Percentiles rank a stretch among this genome's conserved stretches.
Evolutionary conservation across 495 filamentous ascomycete species (phyloP).

Genomic region (Trichoderma asperelloides): DNA sequence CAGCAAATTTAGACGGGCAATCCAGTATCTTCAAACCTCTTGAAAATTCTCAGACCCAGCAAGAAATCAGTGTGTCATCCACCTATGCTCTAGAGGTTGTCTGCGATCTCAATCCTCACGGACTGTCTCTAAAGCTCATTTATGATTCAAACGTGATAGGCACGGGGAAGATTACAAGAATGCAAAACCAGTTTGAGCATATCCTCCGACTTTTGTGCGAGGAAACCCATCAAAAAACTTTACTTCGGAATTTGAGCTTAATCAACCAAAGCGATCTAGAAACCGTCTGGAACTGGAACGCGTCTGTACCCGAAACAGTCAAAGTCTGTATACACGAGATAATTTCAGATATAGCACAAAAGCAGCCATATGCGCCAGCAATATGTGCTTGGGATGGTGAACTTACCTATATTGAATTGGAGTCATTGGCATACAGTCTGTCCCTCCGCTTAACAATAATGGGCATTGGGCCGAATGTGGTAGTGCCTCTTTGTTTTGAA

Average conservation of each 20-base stretch:
- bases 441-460: conserved; percentile 29
- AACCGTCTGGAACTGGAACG: neutral
- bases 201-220: neutral
- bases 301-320: neutral
- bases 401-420: conserved; percentile 42
- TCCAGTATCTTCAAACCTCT: neutral
- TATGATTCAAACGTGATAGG: neutral
- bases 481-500: conserved; percentile 37
- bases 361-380: conserved; percentile 16
- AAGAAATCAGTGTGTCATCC: no score
- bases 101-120: no score
- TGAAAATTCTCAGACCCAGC: neutral
- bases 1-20: neutral
- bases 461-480: conserved; percentile 32
- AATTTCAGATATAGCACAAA: conserved; percentile 13
- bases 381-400: conserved; percentile 44
- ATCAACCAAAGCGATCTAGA: no score
- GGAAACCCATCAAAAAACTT: neutral
- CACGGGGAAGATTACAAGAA: neutral
- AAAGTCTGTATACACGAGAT: conserved; percentile 21
- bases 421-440: conserved; percentile 30
- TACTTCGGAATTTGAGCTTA: no score
- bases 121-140: no score
- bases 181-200: neutral
- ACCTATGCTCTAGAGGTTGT: no score